phyloP scores from a whole-genome alignment of 306 rosid species.

The Sechiopsis laciniata region DNA sequence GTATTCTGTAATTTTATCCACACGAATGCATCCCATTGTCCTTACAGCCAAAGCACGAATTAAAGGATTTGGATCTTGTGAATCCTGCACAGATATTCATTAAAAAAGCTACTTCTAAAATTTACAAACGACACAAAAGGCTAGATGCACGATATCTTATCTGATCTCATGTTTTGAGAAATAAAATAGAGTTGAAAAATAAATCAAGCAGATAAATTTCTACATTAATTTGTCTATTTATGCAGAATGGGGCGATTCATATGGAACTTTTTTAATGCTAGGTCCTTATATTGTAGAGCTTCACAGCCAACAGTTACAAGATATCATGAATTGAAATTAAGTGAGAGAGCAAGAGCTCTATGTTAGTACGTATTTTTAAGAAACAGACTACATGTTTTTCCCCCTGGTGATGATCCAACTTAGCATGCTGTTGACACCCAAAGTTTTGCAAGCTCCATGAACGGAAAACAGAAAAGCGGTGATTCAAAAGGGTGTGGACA shows the following conservation, averaged over 20 bases:
- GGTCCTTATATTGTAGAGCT: neutral
- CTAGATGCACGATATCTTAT: neutral
- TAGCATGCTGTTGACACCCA: neutral
- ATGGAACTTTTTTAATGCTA: neutral
- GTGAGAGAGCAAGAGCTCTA: neutral
- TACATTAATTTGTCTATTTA: neutral
- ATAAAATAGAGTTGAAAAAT: slow-evolving; percentile 8
- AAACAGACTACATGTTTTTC: too few species aligned
- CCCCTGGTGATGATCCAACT: too few species aligned
- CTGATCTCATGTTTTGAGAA: neutral
- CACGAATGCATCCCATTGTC: slow-evolving; percentile 99
- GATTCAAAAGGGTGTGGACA: neutral
- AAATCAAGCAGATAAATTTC: neutral
- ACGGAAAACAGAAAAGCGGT: neutral
- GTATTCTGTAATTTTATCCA: slow-evolving; percentile 96
- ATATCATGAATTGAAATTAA: neutral
- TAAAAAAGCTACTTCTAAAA: slow-evolving; percentile 4
- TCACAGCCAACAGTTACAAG: neutral
- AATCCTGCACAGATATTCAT: slow-evolving; percentile 58
- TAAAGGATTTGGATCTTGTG: slow-evolving; percentile 97
- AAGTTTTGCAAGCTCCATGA: neutral
- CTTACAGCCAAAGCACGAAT: slow-evolving; percentile 97
- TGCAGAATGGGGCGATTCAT: neutral
- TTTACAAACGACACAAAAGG: neutral
- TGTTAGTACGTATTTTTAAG: neutral